A percentile compares a stretch with the other conserved stretches of the same genome.
These are phyloP conservation scores for Coniochaeta prunicola DNA, from an alignment of 2,329 filamentous ascomycete species.

Conservation along the genomic window DNA sequence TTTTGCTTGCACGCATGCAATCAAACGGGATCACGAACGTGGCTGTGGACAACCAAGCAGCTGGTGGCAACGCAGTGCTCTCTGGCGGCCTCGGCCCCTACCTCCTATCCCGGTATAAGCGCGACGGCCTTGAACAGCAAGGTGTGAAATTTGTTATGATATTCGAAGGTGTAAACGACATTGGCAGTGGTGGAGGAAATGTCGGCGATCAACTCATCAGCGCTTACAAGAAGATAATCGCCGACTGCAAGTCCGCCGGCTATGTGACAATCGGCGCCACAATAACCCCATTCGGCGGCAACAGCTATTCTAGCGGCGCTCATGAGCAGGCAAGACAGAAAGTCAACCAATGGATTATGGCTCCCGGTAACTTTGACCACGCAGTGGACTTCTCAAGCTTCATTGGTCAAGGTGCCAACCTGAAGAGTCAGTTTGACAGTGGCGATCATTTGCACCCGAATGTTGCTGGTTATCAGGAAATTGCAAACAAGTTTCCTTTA, in stretches of 20 bases:
- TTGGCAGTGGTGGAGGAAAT: slow-evolving; percentile 43
- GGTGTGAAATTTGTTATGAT: slow-evolving; percentile 55
- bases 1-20: slow-evolving; percentile 45
- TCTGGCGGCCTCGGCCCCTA: slow-evolving; percentile 56
- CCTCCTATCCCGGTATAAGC: slow-evolving; percentile 50
- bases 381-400: slow-evolving; percentile 56
- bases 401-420: slow-evolving; percentile 41
- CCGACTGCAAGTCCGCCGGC: slow-evolving; percentile 43
- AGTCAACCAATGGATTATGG: slow-evolving; percentile 56
- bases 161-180: slow-evolving; percentile 65
- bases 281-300: slow-evolving; percentile 55
- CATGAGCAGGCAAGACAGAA: slow-evolving; percentile 48
- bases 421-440: slow-evolving; percentile 45
- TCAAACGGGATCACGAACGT: slow-evolving; percentile 39
- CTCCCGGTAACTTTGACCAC: slow-evolving; percentile 47
- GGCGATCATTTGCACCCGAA: slow-evolving; percentile 62
- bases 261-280: slow-evolving; percentile 56
- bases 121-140: slow-evolving; percentile 54
- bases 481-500: slow-evolving; percentile 53
- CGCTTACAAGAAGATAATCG: slow-evolving; percentile 52
- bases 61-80: slow-evolving; percentile 61
- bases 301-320: slow-evolving; percentile 43
- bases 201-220: slow-evolving; percentile 44
- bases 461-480: slow-evolving; percentile 47
- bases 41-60: slow-evolving; percentile 56